These are phyloP conservation scores for Lentinula raphanica DNA, from an alignment of 768 basidiomycete species.

Conservation along the genomic window DNA sequence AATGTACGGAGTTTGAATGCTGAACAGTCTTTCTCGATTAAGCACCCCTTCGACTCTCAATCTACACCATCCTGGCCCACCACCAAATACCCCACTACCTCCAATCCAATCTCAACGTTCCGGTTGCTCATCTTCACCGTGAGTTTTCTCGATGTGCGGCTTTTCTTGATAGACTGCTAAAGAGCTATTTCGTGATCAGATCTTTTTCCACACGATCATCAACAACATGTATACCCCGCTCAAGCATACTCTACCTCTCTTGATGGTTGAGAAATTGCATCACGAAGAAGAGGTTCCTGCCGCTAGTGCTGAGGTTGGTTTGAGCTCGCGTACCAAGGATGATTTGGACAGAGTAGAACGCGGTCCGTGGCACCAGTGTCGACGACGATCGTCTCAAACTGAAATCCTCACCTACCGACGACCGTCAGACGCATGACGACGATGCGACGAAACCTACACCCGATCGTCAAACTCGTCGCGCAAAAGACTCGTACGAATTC, in stretches of 20 bases:
- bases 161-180: neutral
- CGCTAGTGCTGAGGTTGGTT: neutral
- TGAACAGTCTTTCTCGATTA: constrained; percentile 7
- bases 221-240: constrained; percentile 80
- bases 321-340: too few species aligned
- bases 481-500: constrained; percentile 60
- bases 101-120: constrained; percentile 14
- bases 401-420: neutral
- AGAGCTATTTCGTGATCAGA: constrained; percentile 31
- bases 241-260: constrained; percentile 67
- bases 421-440: neutral
- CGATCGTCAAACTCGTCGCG: constrained; percentile 10
- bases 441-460: constrained; percentile 10
- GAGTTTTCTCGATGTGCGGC: constrained; percentile 21
- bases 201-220: constrained; percentile 68
- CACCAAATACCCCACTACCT: constrained; percentile 29
- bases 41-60: constrained; percentile 17
- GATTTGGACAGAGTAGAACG: neutral
- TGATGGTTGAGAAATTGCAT: constrained; percentile 67
- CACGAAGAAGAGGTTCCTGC: constrained; percentile 21
- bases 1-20: constrained; percentile 14
- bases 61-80: constrained; percentile 27
- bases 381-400: constrained; percentile 5
- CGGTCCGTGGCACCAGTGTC: neutral
- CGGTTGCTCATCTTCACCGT: constrained; percentile 75